Evolutionary conservation across 495 filamentous ascomycete genomes (phyloP).

Genomic region (Penicillium ucsense): DNA sequence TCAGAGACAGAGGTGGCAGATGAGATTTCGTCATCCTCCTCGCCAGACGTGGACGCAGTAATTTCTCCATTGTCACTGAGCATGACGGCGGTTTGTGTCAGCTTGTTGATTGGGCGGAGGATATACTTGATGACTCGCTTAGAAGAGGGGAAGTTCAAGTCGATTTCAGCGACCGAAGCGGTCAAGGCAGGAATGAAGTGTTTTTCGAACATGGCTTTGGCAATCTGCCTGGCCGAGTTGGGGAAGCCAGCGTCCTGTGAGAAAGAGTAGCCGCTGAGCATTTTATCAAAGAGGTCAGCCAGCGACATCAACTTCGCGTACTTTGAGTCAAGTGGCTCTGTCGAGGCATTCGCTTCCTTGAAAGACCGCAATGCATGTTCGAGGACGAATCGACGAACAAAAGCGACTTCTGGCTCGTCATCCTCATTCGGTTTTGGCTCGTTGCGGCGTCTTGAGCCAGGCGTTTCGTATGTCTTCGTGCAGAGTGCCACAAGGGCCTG

Average conservation of each 20-base stretch:
- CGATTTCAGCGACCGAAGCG: conserved; percentile 87
- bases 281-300: conserved; percentile 85
- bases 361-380: conserved; percentile 89
- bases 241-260: conserved; percentile 36
- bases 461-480: conserved; percentile 68
- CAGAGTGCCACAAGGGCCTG: conserved; percentile 80
- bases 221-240: conserved; percentile 57
- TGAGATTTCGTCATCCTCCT: conserved; percentile 81
- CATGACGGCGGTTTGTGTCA: conserved; percentile 78
- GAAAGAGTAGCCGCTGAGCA: conserved; percentile 73
- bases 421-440: conserved; percentile 50
- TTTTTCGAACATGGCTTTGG: conserved; percentile 96
- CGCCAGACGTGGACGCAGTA: conserved; percentile 43
- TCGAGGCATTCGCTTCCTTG: conserved; percentile 74
- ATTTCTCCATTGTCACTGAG: conserved; percentile 73
- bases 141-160: conserved; percentile 86
- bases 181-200: conserved; percentile 84
- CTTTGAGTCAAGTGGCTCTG: conserved; percentile 72
- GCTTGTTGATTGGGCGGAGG: conserved; percentile 71
- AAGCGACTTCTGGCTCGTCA: conserved; percentile 80
- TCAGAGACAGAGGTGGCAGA: conserved; percentile 86
- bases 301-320: conserved; percentile 79
- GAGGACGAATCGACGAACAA: conserved; percentile 87
- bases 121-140: conserved; percentile 95
- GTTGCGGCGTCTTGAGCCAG: conserved; percentile 27